Percentiles rank a stretch among this genome's conserved stretches.
Conservation (phyloP, 495 filamentous ascomycete species). For the Aspergillus asperescens region DNA sequence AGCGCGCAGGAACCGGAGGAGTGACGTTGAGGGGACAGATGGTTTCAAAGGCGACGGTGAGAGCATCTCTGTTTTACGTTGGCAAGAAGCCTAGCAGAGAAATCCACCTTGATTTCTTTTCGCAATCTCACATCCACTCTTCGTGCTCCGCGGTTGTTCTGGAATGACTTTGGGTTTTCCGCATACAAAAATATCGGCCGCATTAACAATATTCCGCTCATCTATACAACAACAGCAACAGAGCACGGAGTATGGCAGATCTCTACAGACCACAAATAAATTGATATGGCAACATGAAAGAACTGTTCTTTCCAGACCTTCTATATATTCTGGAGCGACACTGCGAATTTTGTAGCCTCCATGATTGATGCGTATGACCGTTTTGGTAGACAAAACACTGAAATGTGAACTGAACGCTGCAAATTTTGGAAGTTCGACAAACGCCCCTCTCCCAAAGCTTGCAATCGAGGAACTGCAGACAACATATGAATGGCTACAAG, state of each 20-base stretch:
- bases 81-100: conserved; percentile 5
- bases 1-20: conserved; percentile 57
- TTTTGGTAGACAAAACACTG: neutral
- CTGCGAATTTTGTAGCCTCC: neutral
- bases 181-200: conserved; percentile 11
- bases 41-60: conserved; percentile 32
- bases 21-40: conserved; percentile 50
- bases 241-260: neutral
- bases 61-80: conserved; percentile 31
- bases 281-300: neutral
- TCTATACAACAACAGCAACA: neutral
- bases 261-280: no score
- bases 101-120: neutral
- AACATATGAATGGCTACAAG: neutral
- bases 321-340: neutral
- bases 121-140: neutral
- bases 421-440: conserved; percentile 1
- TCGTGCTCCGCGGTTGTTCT: neutral
- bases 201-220: conserved; percentile 17
- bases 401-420: conserved; percentile 1
- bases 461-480: conserved; percentile 12
- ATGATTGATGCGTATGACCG: neutral
- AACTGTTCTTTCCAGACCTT: neutral
- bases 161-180: conserved; percentile 7
- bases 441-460: conserved; percentile 9